Base-by-base conservation (phyloP, 805 yeast species). In the Starmerella apis region DNA sequence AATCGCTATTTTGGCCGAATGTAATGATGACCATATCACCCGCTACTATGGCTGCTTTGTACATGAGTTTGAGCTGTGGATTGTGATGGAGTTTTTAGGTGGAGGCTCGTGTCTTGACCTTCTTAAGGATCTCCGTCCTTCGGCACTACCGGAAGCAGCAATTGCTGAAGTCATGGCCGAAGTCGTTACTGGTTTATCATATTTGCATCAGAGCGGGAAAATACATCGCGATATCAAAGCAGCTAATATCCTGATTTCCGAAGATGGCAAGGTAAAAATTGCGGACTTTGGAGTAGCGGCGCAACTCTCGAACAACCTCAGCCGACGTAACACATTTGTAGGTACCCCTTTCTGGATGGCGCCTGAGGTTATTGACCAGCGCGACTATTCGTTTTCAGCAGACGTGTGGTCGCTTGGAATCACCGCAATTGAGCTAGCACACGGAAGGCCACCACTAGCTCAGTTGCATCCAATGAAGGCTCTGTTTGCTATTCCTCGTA, bases 201-300 rank as follows among this genome's bases (percentile, higher is more conserved):
- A 83, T 63, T 65, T 83, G 62, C 96, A 83, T 60, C 65, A 66
- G 4, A 79, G 73, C 53, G 86, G 86, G 9, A 81, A 69, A 59
- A 88, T 90, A 38, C 98, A 90, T 63, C 69, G 97, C 53, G 97
- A 90, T 64, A 84, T 90, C 47, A 90, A 88, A 63, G 95, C 96
- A 1, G 97, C 96, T 0, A 90, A 90, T 63, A 78, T 90, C 22
- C 68, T 90, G 30, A 64, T 88, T 16, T 80, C 86, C 18, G 74
- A 74, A 2, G 66, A 72, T 11, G 88, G 94, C 2, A 80, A 76
- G 9, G 90, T 86, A 13, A 92, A 90, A 60, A 73, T 90, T 44
- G 96, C 96, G 2, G 98, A 90, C 65, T 90, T 90, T 66, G 97
- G 97, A 1, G 96, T 90, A 10, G 94, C 97, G 1, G 85, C 96